Base-by-base conservation (phyloP, 2,329 filamentous ascomycete genomes). In the Catunica adiposa region DNA sequence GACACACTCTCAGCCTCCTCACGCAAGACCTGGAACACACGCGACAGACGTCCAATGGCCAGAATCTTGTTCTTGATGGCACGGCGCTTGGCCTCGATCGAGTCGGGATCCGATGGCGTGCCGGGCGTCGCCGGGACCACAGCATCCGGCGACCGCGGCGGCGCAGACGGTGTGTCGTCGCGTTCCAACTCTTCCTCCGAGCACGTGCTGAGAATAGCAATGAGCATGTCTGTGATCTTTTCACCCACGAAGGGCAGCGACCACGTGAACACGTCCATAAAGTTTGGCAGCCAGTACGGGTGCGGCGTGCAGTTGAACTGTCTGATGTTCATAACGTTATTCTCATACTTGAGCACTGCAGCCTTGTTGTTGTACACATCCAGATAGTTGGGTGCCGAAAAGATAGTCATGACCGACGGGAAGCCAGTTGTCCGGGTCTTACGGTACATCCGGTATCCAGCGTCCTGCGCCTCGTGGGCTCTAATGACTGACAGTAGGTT, bases 231-330 rank as follows among this genome's bases (percentile, higher is more conserved):
- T 17, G 92, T 97, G 65, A 98, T 89, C 78, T 98, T 98, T 71
- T 98, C 92, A 60, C 92, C 90, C 23, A 98, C 92, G 70, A 98
- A 98, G 0, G 92, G 92, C 59, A 98, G 76, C 34, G 92, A 98
- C 92, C 92, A 98, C n/a, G 92, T 98, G 67, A 98, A 98, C 60
- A 98, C 92, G 66, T 98, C 92, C 92, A 98, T 98, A 67, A 98
- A 98, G 74, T 98, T 98, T 56, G 92, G 92, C 51, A 98, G 79
- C 92, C 92, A 98, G 75, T 98, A 98, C 5, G 92, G 92, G 69
- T 98, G 92, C 34, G 92, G 92, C 22, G 92, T 97, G 78, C 90
- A 98, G 76, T 98, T 98, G 75, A 98, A 98, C 70, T 98, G 92
- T 58, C 92, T 82, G 66, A 98, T 98, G 75, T 98, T 98, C 92